phyloP scores from a whole-genome alignment of 2,329 filamentous ascomycete species.

The Thelonectria olida region DNA sequence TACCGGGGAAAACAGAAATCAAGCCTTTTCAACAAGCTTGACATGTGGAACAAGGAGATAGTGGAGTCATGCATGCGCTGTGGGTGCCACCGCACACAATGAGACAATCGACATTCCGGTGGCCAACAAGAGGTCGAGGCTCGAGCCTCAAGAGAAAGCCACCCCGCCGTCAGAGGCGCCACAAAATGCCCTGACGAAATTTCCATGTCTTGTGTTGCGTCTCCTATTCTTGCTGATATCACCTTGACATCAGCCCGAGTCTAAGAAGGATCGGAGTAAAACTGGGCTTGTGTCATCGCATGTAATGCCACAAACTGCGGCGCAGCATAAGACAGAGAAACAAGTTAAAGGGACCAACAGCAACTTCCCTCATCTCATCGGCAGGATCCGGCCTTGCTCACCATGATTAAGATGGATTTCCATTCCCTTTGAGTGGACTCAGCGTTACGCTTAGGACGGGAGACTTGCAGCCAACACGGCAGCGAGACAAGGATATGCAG shows the following conservation, averaged over 20 bases:
- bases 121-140: neutral
- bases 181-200: neutral
- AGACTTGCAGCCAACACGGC: neutral
- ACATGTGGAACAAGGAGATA: conserved; percentile 18
- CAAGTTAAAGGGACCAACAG: neutral
- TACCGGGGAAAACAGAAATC: conserved; percentile 12
- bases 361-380: neutral
- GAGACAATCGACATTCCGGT: conserved; percentile 6
- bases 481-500: neutral
- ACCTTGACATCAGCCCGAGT: neutral
- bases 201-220: neutral
- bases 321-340: neutral
- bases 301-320: neutral
- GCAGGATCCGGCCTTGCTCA: neutral
- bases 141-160: neutral
- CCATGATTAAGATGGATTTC: neutral
- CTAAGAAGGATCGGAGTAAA: neutral
- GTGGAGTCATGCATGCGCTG: conserved; percentile 12
- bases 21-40: conserved; percentile 20
- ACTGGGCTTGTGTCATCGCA: neutral
- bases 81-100: conserved; percentile 8
- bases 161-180: conserved; percentile 5
- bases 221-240: conserved; percentile 1
- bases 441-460: conserved; percentile 1
- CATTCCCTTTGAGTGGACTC: neutral